Conservation (phyloP, 345 rosid species). For the Turnera subulata region DNA sequence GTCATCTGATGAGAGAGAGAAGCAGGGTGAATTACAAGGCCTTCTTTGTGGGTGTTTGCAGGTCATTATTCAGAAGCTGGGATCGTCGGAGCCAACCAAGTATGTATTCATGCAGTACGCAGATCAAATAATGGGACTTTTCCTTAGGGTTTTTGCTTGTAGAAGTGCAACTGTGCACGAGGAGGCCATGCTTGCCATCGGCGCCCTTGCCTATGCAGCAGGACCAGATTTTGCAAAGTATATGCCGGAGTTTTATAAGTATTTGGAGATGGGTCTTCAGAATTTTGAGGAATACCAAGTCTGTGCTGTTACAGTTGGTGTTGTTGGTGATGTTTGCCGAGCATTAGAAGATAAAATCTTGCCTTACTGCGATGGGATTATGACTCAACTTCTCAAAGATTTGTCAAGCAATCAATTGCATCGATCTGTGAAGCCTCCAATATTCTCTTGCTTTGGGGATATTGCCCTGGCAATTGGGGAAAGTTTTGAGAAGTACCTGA, state of each 20-base stretch:
- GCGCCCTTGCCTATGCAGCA: conserved; percentile 69
- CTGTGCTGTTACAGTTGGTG: conserved; percentile 73
- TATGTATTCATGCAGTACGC: conserved; percentile 60
- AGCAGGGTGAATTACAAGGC: conserved; percentile 64
- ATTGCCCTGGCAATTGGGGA: conserved; percentile 73
- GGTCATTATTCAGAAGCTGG: conserved; percentile 65
- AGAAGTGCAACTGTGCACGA: conserved; percentile 78
- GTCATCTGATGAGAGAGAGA: conserved; percentile 53
- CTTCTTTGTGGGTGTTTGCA: conserved; percentile 77
- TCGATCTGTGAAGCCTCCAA: conserved; percentile 74
- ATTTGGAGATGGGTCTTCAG: conserved; percentile 73
- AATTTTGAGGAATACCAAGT: conserved; percentile 75
- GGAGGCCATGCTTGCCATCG: conserved; percentile 79
- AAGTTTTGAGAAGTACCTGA: conserved; percentile 62
- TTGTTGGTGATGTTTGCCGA: conserved; percentile 64
- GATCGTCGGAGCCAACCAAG: conserved; percentile 57
- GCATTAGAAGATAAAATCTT: conserved; percentile 61
- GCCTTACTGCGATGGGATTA: conserved; percentile 69
- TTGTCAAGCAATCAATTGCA: conserved; percentile 74
- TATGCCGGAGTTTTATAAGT: conserved; percentile 70
- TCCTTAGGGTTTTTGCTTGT: conserved; percentile 67
- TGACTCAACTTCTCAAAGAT: conserved; percentile 79
- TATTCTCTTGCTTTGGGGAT: conserved; percentile 74
- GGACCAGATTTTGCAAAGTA: conserved; percentile 63
- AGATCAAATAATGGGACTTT: conserved; percentile 71